A percentile compares a stretch with the other conserved stretches of the same genome.
Evolutionary conservation across 164 flowering plant genomes (phyloP).

Genomic region (Stephania cephalantha): DNA sequence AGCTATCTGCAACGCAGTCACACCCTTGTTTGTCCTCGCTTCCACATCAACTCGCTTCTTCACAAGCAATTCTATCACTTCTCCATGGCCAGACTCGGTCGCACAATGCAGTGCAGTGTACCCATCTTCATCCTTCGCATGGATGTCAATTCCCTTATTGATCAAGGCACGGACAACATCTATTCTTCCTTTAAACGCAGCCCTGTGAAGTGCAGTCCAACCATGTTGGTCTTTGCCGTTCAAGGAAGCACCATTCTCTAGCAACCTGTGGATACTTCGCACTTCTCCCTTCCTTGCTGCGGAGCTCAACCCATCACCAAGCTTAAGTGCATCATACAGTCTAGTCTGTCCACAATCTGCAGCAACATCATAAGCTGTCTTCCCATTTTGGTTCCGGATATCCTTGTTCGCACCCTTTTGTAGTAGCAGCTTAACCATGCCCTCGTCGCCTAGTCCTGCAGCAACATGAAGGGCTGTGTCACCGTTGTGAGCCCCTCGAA

Average conservation of each 20-base stretch:
- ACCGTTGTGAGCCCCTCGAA: slow-evolving; percentile 26
- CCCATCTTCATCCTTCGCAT: slow-evolving; percentile 65
- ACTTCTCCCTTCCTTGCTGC: slow-evolving; percentile 67
- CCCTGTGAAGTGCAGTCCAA: slow-evolving; percentile 68
- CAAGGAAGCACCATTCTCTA: slow-evolving; percentile 53
- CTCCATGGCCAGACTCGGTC: slow-evolving; percentile 52
- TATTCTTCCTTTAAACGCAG: slow-evolving; percentile 48
- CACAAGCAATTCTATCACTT: slow-evolving; percentile 51
- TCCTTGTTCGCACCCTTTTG: slow-evolving; percentile 69
- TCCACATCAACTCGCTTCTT: slow-evolving; percentile 63
- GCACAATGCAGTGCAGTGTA: slow-evolving; percentile 73
- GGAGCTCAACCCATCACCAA: slow-evolving; percentile 49
- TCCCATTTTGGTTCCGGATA: slow-evolving; percentile 41
- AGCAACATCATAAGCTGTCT: slow-evolving; percentile 59
- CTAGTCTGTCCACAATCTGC: slow-evolving; percentile 46
- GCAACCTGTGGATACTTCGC: slow-evolving; percentile 32
- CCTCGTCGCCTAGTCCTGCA: slow-evolving; percentile 50
- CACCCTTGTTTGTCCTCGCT: slow-evolving; percentile 49
- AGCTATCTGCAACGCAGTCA: slow-evolving; percentile 49
- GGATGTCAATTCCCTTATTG: slow-evolving; percentile 44
- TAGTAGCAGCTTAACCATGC: slow-evolving; percentile 52
- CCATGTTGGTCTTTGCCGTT: slow-evolving; percentile 69
- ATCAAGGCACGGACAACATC: slow-evolving; percentile 37
- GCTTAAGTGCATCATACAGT: slow-evolving; percentile 46
- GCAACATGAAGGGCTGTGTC: slow-evolving; percentile 59